phyloP scores from a whole-genome alignment of 768 basidiomycete species.

The Cystofilobasidium bisporidii region DNA sequence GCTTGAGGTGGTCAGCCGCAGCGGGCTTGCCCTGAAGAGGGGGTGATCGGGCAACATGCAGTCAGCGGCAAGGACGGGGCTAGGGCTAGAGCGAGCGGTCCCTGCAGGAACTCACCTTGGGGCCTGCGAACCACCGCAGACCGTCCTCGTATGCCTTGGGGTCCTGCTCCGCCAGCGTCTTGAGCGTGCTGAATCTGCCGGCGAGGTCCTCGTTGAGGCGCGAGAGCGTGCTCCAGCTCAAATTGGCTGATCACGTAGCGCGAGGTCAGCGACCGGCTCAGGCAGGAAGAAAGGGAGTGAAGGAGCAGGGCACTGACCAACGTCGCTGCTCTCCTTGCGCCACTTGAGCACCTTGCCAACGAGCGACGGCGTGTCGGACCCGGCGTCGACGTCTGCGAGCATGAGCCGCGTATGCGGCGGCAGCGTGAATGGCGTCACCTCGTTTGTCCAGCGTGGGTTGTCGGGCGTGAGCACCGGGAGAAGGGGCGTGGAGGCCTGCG shows the following conservation, averaged over 20 bases:
- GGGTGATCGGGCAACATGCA: neutral
- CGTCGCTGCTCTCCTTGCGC: constrained; percentile 58
- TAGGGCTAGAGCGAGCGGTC: too few relatives aligned
- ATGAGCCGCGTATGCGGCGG: constrained; percentile 75
- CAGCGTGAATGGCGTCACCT: constrained; percentile 60
- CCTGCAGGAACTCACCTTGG: neutral
- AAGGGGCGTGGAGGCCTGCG: neutral
- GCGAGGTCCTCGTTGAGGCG: constrained; percentile 18
- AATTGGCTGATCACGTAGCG: constrained; percentile 5
- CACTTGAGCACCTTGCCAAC: constrained; percentile 85
- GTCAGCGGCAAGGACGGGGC: neutral
- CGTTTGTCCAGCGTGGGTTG: constrained; percentile 66
- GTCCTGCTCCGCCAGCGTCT: constrained; percentile 6
- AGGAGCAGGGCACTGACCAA: constrained; percentile 3
- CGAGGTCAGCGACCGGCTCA: neutral
- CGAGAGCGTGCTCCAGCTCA: constrained; percentile 14
- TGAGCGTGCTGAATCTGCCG: neutral
- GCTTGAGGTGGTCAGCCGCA: neutral
- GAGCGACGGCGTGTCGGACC: constrained; percentile 88
- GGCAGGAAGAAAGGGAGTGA: neutral
- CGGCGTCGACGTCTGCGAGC: constrained; percentile 91
- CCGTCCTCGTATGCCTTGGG: constrained; percentile 14
- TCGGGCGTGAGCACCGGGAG: constrained; percentile 41
- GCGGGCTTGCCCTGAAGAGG: neutral
- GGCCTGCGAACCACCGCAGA: neutral